These are phyloP conservation scores for Lentinula detonsa DNA, from an alignment of 768 basidiomycete species.

Conservation along the genomic window DNA sequence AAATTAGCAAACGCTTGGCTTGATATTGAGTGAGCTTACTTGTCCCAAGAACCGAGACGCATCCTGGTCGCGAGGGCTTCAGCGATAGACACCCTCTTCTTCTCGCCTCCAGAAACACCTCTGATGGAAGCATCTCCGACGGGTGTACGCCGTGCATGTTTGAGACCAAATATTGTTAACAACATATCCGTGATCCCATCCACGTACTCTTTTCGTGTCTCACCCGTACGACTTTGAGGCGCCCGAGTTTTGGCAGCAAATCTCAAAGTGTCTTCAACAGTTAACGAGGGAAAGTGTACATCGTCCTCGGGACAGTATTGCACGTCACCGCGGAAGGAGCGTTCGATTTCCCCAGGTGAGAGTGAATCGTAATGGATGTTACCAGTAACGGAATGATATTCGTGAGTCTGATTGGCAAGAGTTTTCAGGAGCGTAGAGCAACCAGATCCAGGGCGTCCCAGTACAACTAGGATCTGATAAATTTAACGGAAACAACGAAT, in stretches of 20 bases:
- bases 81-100: conserved; percentile 77
- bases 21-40: conserved; percentile 32
- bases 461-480: conserved; percentile 48
- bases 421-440: conserved; percentile 82
- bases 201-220: conserved; percentile 37
- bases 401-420: conserved; percentile 68
- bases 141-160: conserved; percentile 63
- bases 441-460: conserved; percentile 82
- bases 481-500: not conserved
- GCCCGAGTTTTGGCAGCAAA: conserved; percentile 67
- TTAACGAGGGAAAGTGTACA: conserved; percentile 79
- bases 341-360: conserved; percentile 52
- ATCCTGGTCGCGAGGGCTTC: conserved; percentile 63
- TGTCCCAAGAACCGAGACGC: conserved; percentile 71
- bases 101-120: conserved; percentile 74
- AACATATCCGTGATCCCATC: conserved; percentile 48
- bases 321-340: conserved; percentile 73
- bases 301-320: conserved; percentile 83
- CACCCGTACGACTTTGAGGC: conserved; percentile 46
- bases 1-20: not conserved
- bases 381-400: conserved; percentile 64
- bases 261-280: conserved; percentile 67
- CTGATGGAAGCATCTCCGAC: conserved; percentile 75
- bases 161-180: conserved; percentile 69
- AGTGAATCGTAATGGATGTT: conserved; percentile 75